Conservation (phyloP, 225 moss, liverwort and hornwort species). For the Takakia lepidozioides region DNA sequence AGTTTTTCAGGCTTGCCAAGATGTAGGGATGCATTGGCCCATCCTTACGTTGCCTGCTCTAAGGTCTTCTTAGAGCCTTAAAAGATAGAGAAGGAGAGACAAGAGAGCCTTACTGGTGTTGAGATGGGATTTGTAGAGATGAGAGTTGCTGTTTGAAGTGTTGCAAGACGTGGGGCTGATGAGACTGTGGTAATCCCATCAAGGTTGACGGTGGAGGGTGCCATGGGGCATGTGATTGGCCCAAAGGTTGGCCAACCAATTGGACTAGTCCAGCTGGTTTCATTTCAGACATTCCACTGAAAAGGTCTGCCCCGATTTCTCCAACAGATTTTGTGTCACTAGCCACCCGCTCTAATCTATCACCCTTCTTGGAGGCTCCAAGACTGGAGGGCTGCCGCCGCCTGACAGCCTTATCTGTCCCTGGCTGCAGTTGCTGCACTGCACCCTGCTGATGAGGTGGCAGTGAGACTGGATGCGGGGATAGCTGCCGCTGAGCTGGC, state of each 20-base stretch:
- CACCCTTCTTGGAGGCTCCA: slow-evolving; percentile 41
- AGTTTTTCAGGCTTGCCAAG: too few relatives aligned
- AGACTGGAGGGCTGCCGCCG: slow-evolving; percentile 40
- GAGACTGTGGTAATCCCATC: slow-evolving; percentile 28
- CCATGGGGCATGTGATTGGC: slow-evolving; percentile 46
- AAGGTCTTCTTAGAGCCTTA: too few relatives aligned
- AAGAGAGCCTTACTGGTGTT: slow-evolving; percentile 28
- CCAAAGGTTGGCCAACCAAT: slow-evolving; percentile 31
- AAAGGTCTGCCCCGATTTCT: slow-evolving; percentile 21
- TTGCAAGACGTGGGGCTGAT: slow-evolving; percentile 42
- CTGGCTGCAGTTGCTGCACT: slow-evolving; percentile 31
- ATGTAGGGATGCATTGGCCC: too few relatives aligned
- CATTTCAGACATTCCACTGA: slow-evolving; percentile 5
- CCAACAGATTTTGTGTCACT: slow-evolving; percentile 28
- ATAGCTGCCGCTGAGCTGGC: slow-evolving; percentile 41
- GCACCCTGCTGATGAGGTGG: slow-evolving; percentile 38
- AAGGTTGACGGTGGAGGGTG: slow-evolving; percentile 37
- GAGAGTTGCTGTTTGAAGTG: slow-evolving; percentile 70
- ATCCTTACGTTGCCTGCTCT: too few relatives aligned
- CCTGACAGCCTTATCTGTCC: slow-evolving; percentile 38
- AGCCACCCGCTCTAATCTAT: slow-evolving; percentile 26
- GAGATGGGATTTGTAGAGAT: slow-evolving; percentile 39
- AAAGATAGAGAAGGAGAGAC: too few relatives aligned
- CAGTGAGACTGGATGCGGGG: slow-evolving; percentile 29
- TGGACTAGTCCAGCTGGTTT: slow-evolving; percentile 39